phyloP scores from a whole-genome alignment of 202 grass and related monocot species.

The Saccharum hybrid region DNA sequence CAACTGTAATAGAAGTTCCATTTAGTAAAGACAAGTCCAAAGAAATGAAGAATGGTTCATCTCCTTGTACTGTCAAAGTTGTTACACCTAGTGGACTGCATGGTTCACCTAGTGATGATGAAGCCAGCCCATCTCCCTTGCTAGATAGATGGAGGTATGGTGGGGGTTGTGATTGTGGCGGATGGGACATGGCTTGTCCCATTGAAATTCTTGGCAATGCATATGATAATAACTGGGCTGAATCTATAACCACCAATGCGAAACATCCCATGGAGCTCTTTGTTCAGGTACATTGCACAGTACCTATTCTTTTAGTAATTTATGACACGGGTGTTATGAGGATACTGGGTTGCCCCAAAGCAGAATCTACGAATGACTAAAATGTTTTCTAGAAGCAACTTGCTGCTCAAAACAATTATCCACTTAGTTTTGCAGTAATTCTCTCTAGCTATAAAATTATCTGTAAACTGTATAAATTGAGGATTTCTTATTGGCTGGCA shows the following conservation, averaged over 20 bases:
- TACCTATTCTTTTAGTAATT: neutral
- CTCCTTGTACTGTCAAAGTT: slow-evolving; percentile 62
- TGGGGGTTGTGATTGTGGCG: slow-evolving; percentile 85
- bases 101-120: slow-evolving; percentile 59
- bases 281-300: slow-evolving; percentile 62
- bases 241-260: slow-evolving; percentile 41
- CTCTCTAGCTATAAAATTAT: slow-evolving; percentile 3
- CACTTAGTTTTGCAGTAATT: neutral
- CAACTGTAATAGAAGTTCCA: slow-evolving; percentile 70
- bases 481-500: neutral
- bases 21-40: slow-evolving; percentile 66
- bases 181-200: slow-evolving; percentile 96
- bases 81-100: slow-evolving; percentile 73
- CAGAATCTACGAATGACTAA: slow-evolving; percentile 1
- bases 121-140: slow-evolving; percentile 66
- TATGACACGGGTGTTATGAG: neutral
- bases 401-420: neutral
- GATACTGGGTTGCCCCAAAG: neutral
- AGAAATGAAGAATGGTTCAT: slow-evolving; percentile 44
- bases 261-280: slow-evolving; percentile 74
- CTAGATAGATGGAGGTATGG: slow-evolving; percentile 91
- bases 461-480: neutral
- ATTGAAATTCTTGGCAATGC: slow-evolving; percentile 66
- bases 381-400: neutral
- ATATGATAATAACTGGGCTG: slow-evolving; percentile 48